phyloP scores from a whole-genome alignment of 2,329 filamentous ascomycete species.

The Hypomyces perniciosus region DNA sequence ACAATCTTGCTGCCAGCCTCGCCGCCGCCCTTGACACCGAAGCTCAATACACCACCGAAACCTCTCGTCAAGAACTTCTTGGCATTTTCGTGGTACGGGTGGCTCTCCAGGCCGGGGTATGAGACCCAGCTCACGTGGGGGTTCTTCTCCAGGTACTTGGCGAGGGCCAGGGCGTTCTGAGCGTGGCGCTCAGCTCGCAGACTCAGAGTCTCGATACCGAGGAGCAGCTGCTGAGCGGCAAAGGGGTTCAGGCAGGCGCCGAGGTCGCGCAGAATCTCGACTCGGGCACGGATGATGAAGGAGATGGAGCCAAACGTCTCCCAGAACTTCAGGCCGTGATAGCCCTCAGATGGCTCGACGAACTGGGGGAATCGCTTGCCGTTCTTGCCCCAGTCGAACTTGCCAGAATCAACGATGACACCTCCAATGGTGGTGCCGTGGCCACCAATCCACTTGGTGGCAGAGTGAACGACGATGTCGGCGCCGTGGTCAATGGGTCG shows the following conservation, averaged over 20 bases:
- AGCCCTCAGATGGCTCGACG: slow-evolving; percentile 79
- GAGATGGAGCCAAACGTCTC: slow-evolving; percentile 80
- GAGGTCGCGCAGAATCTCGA: slow-evolving; percentile 85
- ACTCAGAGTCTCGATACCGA: slow-evolving; percentile 85
- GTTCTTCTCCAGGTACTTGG: slow-evolving; percentile 77
- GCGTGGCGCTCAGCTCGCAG: slow-evolving; percentile 83
- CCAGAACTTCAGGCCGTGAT: slow-evolving; percentile 91
- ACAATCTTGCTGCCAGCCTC: slow-evolving; percentile 82
- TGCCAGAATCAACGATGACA: slow-evolving; percentile 79
- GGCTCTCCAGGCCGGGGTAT: slow-evolving; percentile 81
- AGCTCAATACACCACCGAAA: slow-evolving; percentile 85
- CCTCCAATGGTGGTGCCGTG: slow-evolving; percentile 90
- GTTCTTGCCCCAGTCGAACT: slow-evolving; percentile 89
- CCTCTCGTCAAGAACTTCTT: slow-evolving; percentile 83
- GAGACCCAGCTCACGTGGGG: slow-evolving; percentile 87
- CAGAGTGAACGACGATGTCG: slow-evolving; percentile 90
- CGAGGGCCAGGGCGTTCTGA: slow-evolving; percentile 72
- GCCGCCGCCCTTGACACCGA: slow-evolving; percentile 86
- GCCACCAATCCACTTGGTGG: slow-evolving; percentile 95
- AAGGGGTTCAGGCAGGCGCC: slow-evolving; percentile 83
- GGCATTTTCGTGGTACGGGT: slow-evolving; percentile 71
- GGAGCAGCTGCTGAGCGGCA: slow-evolving; percentile 82
- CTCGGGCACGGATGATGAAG: slow-evolving; percentile 78
- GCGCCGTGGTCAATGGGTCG: slow-evolving; percentile 85
- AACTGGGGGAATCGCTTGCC: slow-evolving; percentile 86